phyloP scores from a whole-genome alignment of 169 alveolate genomes.

The Plasmodium inui region DNA sequence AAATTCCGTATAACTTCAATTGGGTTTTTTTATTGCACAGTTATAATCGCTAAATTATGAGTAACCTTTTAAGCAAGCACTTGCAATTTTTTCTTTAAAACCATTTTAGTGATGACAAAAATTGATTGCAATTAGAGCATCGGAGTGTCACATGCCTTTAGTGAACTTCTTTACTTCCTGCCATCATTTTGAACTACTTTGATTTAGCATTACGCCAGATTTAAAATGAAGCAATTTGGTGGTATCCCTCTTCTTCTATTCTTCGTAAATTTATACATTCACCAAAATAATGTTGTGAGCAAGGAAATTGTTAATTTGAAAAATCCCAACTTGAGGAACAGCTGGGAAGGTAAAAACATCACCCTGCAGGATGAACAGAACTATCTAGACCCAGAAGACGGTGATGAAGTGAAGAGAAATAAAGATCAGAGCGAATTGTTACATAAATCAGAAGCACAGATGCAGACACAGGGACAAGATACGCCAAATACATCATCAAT shows the following conservation, averaged over 20 bases:
- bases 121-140: background rate
- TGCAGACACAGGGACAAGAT: background rate
- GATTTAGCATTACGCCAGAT: background rate
- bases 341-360: background rate
- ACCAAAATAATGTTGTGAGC: background rate
- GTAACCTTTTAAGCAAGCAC: background rate
- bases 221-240: slow-evolving; percentile 9
- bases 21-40: background rate
- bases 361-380: background rate
- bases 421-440: no score
- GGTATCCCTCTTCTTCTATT: background rate
- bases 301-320: background rate
- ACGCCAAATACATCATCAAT: no score
- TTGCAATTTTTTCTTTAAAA: background rate
- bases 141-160: background rate
- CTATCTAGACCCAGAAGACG: background rate
- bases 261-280: background rate
- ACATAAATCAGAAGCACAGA: no score
- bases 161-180: background rate
- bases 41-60: background rate
- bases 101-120: background rate
- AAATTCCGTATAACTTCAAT: background rate
- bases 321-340: slow-evolving; percentile 7
- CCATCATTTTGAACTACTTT: background rate
- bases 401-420: background rate